Evolutionary conservation across 2,329 filamentous ascomycete species (phyloP).

Genomic region (Claviceps quebecensis): DNA sequence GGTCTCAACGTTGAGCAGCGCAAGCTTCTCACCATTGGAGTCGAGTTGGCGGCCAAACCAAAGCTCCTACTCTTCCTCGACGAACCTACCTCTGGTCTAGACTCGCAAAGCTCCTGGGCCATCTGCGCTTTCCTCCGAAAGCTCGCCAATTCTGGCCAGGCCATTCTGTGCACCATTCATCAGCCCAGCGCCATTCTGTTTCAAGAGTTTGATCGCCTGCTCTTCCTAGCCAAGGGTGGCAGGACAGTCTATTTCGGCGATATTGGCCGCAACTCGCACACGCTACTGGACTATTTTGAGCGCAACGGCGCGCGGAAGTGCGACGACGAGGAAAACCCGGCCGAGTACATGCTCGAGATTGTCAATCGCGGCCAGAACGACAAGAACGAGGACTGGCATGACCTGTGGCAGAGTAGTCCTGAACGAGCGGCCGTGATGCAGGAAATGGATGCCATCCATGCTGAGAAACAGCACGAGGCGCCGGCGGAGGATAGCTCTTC

Average conservation of each 20-base stretch:
- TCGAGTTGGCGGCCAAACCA: conserved; percentile 42
- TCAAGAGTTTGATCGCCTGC: conserved; percentile 42
- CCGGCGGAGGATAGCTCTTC: conserved; percentile 10
- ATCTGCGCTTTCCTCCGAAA: conserved; percentile 49
- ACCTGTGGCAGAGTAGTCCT: conserved; percentile 44
- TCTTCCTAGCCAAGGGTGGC: conserved; percentile 51
- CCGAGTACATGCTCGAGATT: conserved; percentile 58
- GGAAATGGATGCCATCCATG: conserved; percentile 51
- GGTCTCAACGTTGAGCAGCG: conserved; percentile 48
- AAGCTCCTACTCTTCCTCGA: conserved; percentile 48
- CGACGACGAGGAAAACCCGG: conserved; percentile 51
- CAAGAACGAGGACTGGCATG: conserved; percentile 46
- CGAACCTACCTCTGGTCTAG: conserved; percentile 47
- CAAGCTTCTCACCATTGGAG: conserved; percentile 49
- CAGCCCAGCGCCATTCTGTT: conserved; percentile 41
- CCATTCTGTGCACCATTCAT: conserved; percentile 41
- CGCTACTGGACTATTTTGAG: conserved; percentile 50
- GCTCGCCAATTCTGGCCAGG: conserved; percentile 40
- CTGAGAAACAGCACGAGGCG: conserved; percentile 22
- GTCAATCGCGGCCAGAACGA: conserved; percentile 27
- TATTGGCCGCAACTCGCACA: conserved; percentile 45
- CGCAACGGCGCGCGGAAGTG: conserved; percentile 47
- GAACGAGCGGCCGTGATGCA: conserved; percentile 37
- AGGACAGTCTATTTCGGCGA: conserved; percentile 57
- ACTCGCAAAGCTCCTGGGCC: conserved; percentile 49